A percentile compares a stretch with the other conserved stretches of the same genome.
phyloP scores from a whole-genome alignment of 495 filamentous ascomycete genomes.

The Penicillium chermesinum region DNA sequence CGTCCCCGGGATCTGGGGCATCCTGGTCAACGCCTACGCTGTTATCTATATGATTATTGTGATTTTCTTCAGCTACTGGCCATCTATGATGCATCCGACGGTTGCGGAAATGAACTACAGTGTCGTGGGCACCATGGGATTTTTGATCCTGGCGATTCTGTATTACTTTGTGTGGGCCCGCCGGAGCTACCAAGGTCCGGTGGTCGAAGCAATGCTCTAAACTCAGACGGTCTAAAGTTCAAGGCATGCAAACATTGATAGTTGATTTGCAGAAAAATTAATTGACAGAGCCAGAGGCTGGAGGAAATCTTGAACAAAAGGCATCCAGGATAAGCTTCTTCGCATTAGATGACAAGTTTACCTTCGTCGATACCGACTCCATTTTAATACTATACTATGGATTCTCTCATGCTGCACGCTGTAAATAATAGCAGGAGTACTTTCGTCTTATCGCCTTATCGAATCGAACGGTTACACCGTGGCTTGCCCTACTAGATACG shows the following conservation, averaged over 20 bases:
- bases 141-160: slow-evolving; percentile 27
- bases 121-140: slow-evolving; percentile 33
- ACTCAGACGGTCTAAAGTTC: background rate
- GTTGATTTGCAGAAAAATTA: no score
- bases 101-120: slow-evolving; percentile 45
- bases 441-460: no score
- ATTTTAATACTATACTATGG: no score
- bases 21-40: slow-evolving; percentile 38
- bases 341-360: no score
- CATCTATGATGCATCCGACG: slow-evolving; percentile 26
- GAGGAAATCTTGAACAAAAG: background rate
- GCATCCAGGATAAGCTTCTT: no score
- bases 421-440: no score
- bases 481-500: no score
- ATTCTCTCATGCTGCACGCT: no score
- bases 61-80: slow-evolving; percentile 43
- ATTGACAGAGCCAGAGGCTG: no score
- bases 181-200: slow-evolving; percentile 23
- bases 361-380: no score
- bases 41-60: slow-evolving; percentile 33
- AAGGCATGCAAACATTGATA: background rate
- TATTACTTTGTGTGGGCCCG: slow-evolving; percentile 30
- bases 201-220: slow-evolving; percentile 18
- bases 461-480: no score
- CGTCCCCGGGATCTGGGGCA: slow-evolving; percentile 39